Base-by-base conservation (phyloP, 768 basidiomycete species). In the Rhodotorula kratochvilovae region DNA sequence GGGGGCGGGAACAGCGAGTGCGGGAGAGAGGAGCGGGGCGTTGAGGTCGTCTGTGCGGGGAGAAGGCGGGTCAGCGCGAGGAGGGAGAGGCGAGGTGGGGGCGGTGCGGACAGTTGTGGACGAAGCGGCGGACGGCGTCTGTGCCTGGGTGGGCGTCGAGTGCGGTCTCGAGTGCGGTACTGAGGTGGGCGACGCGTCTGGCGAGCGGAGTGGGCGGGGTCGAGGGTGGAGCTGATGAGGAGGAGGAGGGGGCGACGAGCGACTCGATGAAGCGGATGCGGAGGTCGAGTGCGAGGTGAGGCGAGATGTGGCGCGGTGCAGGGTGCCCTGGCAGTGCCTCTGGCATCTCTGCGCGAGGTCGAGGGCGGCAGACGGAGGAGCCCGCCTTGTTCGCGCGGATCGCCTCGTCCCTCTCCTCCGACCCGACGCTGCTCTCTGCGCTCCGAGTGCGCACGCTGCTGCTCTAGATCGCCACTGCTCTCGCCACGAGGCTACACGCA, bases 251-350 rank as follows among this genome's bases (percentile, higher is more conserved):
- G 35, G 46, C 35, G 62, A 77, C 56, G 51, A 77, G 70, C 3
- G 66, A 45, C 55, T 77, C 77, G 68, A 77, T 70, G 63, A 76
- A 71, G 35, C 72, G 61, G 31, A 77, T 53, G 36, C 77, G 74
- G 19, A 77, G 75, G 54, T 70, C 68, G 46, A 76, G 62, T 2
- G 77, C 66, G n/a, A 74, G 68, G 0, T 36, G 8, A 0, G 71
- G 68, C 2, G 70, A 68, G 25, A 23, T 42, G 35, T 51, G 35
- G 7, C 19, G 35, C 3, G 27, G 36, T 57, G 35, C 33, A 36
- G 35, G 55, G 35, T 57, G 21, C 19, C 17, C 27, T 51, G n/a
- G 3, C 3, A 12, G 11, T 58, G 36, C 36, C 3, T 23, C 33
- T 55, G 33, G 5, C 54, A 55, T 55, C 39, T 39, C 39, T n/a